Percentiles rank a stretch among this genome's conserved stretches.
Conservation (phyloP, 1,139 yeast species). For the Magnusiomyces paraingens region DNA sequence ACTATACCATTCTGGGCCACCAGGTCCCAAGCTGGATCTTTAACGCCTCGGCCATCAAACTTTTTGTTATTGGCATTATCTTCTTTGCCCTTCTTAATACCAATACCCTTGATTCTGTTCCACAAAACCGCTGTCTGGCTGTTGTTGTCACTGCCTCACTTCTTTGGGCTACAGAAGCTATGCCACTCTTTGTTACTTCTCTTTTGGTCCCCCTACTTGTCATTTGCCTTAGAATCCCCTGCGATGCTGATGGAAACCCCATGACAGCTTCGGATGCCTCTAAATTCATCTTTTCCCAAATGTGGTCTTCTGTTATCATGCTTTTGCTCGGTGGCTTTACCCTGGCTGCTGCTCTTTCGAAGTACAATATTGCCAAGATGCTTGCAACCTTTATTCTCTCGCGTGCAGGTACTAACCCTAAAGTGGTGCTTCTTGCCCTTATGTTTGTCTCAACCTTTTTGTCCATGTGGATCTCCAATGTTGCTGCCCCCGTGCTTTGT, state of each 20-base stretch:
- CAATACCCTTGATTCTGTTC: conserved; percentile 47
- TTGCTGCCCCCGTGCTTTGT: conserved; percentile 92
- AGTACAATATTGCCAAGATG: conserved; percentile 80
- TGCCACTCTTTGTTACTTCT: conserved; percentile 83
- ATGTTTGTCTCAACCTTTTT: conserved; percentile 82
- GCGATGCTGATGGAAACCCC: conserved; percentile 42
- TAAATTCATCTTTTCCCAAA: conserved; percentile 65
- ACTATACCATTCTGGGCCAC: conserved; percentile 14
- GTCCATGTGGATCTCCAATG: conserved; percentile 95
- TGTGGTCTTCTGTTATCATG: conserved; percentile 96
- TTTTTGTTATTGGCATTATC: conserved; percentile 43
- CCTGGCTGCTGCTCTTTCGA: conserved; percentile 86
- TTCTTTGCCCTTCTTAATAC: conserved; percentile 46
- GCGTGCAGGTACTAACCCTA: conserved; percentile 81
- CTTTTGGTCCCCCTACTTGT: conserved; percentile 72
- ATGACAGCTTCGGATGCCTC: conserved; percentile 66
- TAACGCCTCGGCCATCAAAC: conserved; percentile 21
- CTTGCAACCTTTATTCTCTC: conserved; percentile 75
- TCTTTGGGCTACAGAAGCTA: conserved; percentile 90
- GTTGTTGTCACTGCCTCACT: conserved; percentile 70
- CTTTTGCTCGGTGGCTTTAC: conserved; percentile 88
- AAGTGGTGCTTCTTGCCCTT: conserved; percentile 63
- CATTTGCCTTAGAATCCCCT: conserved; percentile 65
- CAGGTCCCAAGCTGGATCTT: conserved; percentile 22
- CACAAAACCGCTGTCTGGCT: conserved; percentile 77